Evolutionary conservation across 2,329 filamentous ascomycete species (phyloP).

Genomic region (Pseudocercospora fijiensis): DNA sequence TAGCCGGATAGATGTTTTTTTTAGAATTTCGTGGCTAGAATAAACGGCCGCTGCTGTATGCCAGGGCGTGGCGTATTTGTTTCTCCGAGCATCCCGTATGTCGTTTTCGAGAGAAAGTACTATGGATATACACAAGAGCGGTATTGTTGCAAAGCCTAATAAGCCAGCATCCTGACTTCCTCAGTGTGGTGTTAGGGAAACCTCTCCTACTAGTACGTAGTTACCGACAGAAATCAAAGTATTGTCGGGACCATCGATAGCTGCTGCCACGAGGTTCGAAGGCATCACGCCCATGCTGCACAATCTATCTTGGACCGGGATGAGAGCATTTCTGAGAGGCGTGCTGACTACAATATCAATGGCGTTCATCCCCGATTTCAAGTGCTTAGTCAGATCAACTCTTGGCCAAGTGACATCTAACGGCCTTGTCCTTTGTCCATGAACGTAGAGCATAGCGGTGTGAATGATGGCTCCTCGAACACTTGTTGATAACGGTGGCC

Average conservation of each 20-base stretch:
- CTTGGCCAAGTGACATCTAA: slow-evolving; percentile 14
- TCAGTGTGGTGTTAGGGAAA: not conserved
- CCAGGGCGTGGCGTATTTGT: no score
- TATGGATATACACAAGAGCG: no score
- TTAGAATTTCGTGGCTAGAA: no score
- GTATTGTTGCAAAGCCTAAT: no score
- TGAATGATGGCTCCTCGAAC: slow-evolving; percentile 8
- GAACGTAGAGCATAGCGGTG: slow-evolving; percentile 15
- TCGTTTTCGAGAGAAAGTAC: no score
- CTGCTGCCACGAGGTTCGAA: not conserved
- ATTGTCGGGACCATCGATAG: not conserved
- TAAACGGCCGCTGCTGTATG: no score
- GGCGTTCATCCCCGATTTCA: slow-evolving; percentile 5
- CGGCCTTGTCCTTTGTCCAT: slow-evolving; percentile 6
- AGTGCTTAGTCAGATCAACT: slow-evolving; percentile 9
- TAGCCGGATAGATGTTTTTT: slow-evolving; percentile 17
- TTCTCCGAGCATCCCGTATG: no score
- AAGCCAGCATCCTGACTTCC: not conserved
- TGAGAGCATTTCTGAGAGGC: slow-evolving; percentile 14
- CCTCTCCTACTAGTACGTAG: slow-evolving; percentile 14
- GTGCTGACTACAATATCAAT: slow-evolving; percentile 16
- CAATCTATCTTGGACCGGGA: slow-evolving; percentile 6
- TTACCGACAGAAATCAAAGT: not conserved
- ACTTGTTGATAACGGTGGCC: not conserved
- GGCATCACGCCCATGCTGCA: not conserved